A percentile compares a stretch with the other conserved stretches of the same genome.
Conservation (phyloP, 164 flowering plant species). For the Malania oleifera region DNA sequence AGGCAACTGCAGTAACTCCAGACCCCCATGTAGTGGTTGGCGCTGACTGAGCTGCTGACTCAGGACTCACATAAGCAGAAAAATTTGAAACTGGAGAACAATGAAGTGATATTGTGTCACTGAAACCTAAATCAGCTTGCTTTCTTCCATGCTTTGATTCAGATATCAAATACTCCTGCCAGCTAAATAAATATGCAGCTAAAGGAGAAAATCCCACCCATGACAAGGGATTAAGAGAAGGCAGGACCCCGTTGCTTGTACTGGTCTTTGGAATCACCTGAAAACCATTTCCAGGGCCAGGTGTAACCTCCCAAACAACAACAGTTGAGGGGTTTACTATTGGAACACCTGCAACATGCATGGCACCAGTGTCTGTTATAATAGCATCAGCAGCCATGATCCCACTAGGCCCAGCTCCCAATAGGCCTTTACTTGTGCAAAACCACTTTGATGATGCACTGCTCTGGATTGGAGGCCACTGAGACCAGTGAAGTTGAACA, state of each 20-base stretch:
- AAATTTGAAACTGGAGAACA: slow-evolving; percentile 99
- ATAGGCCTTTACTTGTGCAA: slow-evolving; percentile 84
- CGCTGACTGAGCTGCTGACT: slow-evolving; percentile 89
- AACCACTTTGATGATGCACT: slow-evolving; percentile 74
- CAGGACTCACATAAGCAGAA: slow-evolving; percentile 98
- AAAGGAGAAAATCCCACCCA: slow-evolving; percentile 94
- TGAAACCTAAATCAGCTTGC: slow-evolving; percentile 45
- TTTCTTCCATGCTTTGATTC: slow-evolving; percentile 70
- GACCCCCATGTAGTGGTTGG: slow-evolving; percentile 99
- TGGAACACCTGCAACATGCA: slow-evolving; percentile 99
- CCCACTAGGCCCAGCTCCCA: slow-evolving; percentile 99
- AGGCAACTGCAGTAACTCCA: slow-evolving; percentile 96
- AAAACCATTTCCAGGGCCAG: slow-evolving; percentile 89
- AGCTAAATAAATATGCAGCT: slow-evolving; percentile 90
- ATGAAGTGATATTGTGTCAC: slow-evolving; percentile 60
- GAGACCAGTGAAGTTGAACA: slow-evolving; percentile 97
- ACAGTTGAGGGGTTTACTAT: slow-evolving; percentile 98
- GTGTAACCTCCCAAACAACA: slow-evolving; percentile 99
- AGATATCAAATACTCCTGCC: slow-evolving; percentile 79
- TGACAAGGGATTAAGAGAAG: slow-evolving; percentile 70
- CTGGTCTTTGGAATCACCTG: slow-evolving; percentile 68
- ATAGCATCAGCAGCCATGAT: slow-evolving; percentile 99
- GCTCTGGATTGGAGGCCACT: slow-evolving; percentile 73
- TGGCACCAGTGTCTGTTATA: slow-evolving; percentile 86
- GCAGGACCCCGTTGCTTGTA: slow-evolving; percentile 62